Percentiles rank a stretch among this genome's conserved stretches.
Conservation (phyloP, 768 basidiomycete genomes). For the Rhodosporidiobolus odoratus region DNA sequence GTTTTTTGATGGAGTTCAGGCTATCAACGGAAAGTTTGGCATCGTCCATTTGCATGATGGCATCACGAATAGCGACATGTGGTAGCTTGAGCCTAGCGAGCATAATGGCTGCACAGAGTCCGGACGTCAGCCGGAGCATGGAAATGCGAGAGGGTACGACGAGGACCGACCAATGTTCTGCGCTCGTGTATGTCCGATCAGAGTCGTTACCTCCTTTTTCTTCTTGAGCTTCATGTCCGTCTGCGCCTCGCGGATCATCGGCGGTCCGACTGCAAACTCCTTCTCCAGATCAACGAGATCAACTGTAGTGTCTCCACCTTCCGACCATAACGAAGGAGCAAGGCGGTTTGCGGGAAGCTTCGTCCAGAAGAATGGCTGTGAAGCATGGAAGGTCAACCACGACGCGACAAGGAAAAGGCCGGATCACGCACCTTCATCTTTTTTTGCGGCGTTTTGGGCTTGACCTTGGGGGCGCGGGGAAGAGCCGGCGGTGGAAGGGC, state of each 20-base stretch:
- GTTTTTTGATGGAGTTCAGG: conserved; percentile 65
- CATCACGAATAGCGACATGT: conserved; percentile 61
- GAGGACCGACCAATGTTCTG: conserved; percentile 68
- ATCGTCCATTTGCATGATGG: conserved; percentile 69
- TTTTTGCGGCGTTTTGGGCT: conserved; percentile 22
- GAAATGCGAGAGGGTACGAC: background rate
- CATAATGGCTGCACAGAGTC: conserved; percentile 63
- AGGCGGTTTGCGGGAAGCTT: conserved; percentile 57
- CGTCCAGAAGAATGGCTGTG: conserved; percentile 82
- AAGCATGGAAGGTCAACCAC: background rate
- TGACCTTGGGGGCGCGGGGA: background rate
- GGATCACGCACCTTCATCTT: conserved; percentile 32
- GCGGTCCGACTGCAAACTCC: conserved; percentile 61
- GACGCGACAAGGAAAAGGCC: background rate
- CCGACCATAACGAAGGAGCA: conserved; percentile 65
- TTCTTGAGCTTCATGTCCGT: conserved; percentile 51
- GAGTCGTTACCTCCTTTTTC: conserved; percentile 58
- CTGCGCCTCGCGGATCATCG: conserved; percentile 51
- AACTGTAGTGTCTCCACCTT: conserved; percentile 51
- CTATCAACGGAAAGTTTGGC: conserved; percentile 64
- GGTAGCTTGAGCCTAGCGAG: conserved; percentile 66
- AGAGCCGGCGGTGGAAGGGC: background rate
- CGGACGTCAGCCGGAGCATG: background rate
- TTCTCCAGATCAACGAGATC: conserved; percentile 67
- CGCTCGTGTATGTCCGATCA: conserved; percentile 73